Evolutionary conservation across 176 grass and related monocot species (phyloP).

Genomic region (Oryza glumipatula): DNA sequence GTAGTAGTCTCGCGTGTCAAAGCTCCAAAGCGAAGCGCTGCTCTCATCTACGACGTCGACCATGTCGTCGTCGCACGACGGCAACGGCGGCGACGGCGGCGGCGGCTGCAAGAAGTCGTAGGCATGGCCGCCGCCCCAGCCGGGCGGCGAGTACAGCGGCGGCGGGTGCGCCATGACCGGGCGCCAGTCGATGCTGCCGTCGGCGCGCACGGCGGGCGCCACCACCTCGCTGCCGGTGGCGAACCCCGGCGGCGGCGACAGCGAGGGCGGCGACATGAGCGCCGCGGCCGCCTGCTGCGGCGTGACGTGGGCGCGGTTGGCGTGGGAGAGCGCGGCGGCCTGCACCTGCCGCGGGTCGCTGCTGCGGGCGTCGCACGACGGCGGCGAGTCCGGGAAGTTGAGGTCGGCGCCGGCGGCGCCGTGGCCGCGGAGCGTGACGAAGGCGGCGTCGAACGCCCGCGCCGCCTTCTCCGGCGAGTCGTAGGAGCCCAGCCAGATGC

Average conservation of each 20-base stretch:
- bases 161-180: conserved; percentile 54
- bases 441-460: conserved; percentile 80
- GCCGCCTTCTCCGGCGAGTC: conserved; percentile 79
- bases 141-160: conserved; percentile 50
- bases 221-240: background rate
- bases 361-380: conserved; percentile 39
- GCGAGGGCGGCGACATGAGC: conserved; percentile 8
- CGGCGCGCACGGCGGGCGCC: conserved; percentile 38
- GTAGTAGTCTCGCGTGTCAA: conserved; percentile 41
- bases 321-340: conserved; percentile 66
- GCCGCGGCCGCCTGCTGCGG: conserved; percentile 32
- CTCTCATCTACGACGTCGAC: conserved; percentile 46
- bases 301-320: conserved; percentile 51
- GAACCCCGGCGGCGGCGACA: background rate
- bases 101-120: conserved; percentile 50
- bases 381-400: conserved; percentile 81
- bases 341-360: conserved; percentile 63
- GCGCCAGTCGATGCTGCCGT: conserved; percentile 56
- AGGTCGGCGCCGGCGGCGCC: conserved; percentile 45
- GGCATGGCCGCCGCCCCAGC: conserved; percentile 43
- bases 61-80: conserved; percentile 42
- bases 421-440: conserved; percentile 67
- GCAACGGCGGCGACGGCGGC: background rate
- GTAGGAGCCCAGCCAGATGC: conserved; percentile 82
- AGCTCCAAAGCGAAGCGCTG: conserved; percentile 49